Conservation (phyloP, 1,284 basidiomycete species). For the Mycosarcoma mackinlayi region DNA sequence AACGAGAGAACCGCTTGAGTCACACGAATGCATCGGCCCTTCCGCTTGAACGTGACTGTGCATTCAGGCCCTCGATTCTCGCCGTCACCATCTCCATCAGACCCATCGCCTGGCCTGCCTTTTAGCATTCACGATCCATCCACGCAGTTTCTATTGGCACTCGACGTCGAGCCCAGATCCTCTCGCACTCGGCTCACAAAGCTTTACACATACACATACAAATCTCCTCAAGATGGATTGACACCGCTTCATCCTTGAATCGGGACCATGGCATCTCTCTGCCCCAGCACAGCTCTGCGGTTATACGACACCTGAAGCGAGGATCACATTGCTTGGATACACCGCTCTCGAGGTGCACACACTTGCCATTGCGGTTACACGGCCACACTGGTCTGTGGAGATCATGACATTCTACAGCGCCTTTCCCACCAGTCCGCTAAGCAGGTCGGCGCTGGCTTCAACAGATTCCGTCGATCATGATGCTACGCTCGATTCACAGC, state of each 20-base stretch:
- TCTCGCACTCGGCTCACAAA: too few species aligned
- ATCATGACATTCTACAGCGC: conserved; percentile 39
- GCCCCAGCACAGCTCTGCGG: too few species aligned
- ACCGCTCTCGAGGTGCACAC: too few species aligned
- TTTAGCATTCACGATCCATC: too few species aligned
- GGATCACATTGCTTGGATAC: too few species aligned
- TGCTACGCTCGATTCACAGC: background rate
- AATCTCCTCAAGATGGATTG: background rate
- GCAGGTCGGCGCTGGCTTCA: conserved; percentile 30
- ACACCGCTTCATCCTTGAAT: background rate
- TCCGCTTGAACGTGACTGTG: background rate
- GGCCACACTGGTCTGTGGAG: too few species aligned
- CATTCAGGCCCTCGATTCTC: background rate
- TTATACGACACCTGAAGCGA: background rate
- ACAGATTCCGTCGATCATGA: background rate
- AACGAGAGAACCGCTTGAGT: background rate
- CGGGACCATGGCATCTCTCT: too few species aligned
- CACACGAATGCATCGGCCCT: conserved; percentile 3
- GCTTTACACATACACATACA: too few species aligned
- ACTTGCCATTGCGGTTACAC: background rate
- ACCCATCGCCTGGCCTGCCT: too few species aligned
- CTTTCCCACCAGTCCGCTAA: conserved; percentile 50
- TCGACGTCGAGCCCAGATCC: too few species aligned
- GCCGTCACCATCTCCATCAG: background rate
- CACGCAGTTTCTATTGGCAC: too few species aligned